Evolutionary conservation across 2,329 filamentous ascomycete species (phyloP), one percentile per base, ranked within the genome.

Genomic region (Botrytis pseudocinerea): DNA sequence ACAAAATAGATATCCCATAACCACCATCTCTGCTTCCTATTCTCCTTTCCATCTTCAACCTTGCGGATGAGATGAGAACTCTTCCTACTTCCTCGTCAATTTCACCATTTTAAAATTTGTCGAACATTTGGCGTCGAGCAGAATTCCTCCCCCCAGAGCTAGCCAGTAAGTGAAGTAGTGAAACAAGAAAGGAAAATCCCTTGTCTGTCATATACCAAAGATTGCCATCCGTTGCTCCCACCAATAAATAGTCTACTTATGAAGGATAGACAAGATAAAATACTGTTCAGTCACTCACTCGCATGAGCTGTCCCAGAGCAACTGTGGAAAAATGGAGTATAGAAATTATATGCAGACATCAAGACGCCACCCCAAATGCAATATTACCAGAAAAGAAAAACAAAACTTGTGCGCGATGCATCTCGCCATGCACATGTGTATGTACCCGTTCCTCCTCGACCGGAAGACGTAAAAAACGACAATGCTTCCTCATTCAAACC

Each of bases 351-450:
- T 80, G 79, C 76, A 72, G 74, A 77, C 75, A 76, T 75, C 73
- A 77, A 77, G 72, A 79, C 79, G 79, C 79, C 78, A 75, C 59
- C 75, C 78, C 76, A 73, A 76, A 80, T 80, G 79, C 78, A 78
- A 78, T 79, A 79, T 78, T 79, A 79, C 78, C 78, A 76, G 75
- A 77, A 79, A 73, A 74, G 66, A 69, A 74, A 76, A 76, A 76
- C 68, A 76, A 78, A 74, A 74, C 76, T 75, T 76, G 76, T 74
- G 74, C 77, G 57, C 65, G 64, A 69, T 73, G 54, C 22, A 60
- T 69, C 69, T 74, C 75, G 51, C 62, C 48, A 72, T 73, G 66
- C 72, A 76, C 69, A 75, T 75, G 76, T 75, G 72, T 80, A 78
- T 80, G 75, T 79, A 78, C 77, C 73, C 66, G 74, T 75, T 72